A percentile compares a stretch with the other conserved stretches of the same genome.
These are phyloP conservation scores for Euphrasia arctica DNA, from an alignment of 305 asterid genomes.

Conservation along the genomic window DNA sequence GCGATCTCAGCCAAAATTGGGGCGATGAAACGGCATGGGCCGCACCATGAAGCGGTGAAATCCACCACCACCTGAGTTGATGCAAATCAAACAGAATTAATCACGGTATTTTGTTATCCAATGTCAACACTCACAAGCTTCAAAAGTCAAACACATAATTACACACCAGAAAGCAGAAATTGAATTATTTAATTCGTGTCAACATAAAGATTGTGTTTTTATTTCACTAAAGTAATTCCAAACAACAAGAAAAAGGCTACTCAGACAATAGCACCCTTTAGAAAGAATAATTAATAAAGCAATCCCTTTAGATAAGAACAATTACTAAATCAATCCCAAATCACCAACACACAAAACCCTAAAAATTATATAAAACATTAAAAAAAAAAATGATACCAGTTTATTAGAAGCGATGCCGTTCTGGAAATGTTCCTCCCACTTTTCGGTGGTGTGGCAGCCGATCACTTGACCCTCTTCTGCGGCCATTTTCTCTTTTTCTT, in stretches of 20 bases:
- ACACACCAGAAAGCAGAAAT: too few species aligned
- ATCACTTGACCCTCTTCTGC: conserved; percentile 59
- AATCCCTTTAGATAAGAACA: too few species aligned
- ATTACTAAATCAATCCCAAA: background rate
- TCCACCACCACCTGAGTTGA: conserved; percentile 62
- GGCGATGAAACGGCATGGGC: conserved; percentile 79
- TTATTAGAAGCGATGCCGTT: conserved; percentile 42
- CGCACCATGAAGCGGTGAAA: conserved; percentile 83
- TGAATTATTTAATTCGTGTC: too few species aligned
- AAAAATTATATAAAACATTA: too few species aligned
- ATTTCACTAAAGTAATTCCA: too few species aligned
- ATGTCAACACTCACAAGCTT: background rate
- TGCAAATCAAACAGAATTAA: background rate
- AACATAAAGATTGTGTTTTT: background rate
- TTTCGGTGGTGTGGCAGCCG: conserved; percentile 49
- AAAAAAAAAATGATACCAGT: conserved; percentile 31
- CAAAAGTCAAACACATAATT: background rate
- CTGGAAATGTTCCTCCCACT: conserved; percentile 41
- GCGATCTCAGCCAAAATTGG: conserved; percentile 72
- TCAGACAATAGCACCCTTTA: background rate
- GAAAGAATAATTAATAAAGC: background rate
- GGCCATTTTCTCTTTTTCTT: conserved; percentile 24
- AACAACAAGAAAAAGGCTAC: too few species aligned
- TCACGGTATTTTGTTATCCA: background rate
- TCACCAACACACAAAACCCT: background rate